Conservation (phyloP, 1,139 yeast genomes). For the Geotrichum restrictum region DNA sequence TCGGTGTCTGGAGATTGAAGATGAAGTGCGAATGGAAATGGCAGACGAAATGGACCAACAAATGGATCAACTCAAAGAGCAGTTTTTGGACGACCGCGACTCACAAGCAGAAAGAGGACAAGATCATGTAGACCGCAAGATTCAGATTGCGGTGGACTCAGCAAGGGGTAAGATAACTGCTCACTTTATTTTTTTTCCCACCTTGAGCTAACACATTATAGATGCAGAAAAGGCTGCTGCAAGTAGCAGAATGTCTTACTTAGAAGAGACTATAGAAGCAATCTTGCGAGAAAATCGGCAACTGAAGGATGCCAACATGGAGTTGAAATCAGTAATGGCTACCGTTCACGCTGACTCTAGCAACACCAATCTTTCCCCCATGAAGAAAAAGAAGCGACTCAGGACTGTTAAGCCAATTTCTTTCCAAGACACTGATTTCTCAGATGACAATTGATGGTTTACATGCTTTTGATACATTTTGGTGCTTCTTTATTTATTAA, state of each 20-base stretch:
- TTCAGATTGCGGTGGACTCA: conserved; percentile 13
- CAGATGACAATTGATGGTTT: background rate
- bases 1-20: conserved; percentile 31
- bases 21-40: conserved; percentile 37
- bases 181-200: background rate
- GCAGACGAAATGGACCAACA: conserved; percentile 36
- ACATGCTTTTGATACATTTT: background rate
- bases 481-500: too few species aligned
- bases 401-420: conserved; percentile 3
- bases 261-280: conserved; percentile 1
- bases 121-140: conserved; percentile 18
- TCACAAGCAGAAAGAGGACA: conserved; percentile 22
- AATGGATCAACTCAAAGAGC: conserved; percentile 33
- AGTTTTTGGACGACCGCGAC: conserved; percentile 31
- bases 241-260: too few species aligned
- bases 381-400: conserved; percentile 3
- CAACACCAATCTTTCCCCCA: background rate
- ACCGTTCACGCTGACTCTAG: background rate
- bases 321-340: background rate
- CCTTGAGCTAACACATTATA: conserved; percentile 2
- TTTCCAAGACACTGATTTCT: background rate
- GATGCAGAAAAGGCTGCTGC: conserved; percentile 14
- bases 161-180: background rate
- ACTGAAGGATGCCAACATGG: conserved; percentile 6
- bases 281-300: conserved; percentile 11